Percentiles rank a stretch among this genome's conserved stretches.
Evolutionary conservation across 2,329 filamentous ascomycete species (phyloP).

Genomic region (Cercospora berteroae): DNA sequence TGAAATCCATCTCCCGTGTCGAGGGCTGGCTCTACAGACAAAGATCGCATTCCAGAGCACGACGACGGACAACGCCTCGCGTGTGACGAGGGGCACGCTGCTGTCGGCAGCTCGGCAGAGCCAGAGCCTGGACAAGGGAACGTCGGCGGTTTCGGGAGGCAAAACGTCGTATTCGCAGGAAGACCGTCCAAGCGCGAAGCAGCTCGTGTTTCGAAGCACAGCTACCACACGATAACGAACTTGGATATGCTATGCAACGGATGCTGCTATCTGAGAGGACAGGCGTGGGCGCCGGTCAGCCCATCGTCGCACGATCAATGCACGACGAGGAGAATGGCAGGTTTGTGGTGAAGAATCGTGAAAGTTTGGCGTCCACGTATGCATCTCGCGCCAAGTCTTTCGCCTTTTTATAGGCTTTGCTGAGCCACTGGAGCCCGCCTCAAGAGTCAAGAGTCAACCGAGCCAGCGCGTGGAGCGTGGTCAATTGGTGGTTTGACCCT

Average conservation of each 20-base stretch:
- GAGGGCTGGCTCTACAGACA: neutral
- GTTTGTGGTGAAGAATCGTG: neutral
- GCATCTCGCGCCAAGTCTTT: neutral
- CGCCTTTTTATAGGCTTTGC: slow-evolving; percentile 3
- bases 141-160: neutral
- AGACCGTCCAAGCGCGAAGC: neutral
- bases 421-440: neutral
- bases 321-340: slow-evolving; percentile 2
- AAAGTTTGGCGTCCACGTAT: neutral
- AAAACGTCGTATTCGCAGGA: neutral
- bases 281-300: no score
- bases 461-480: neutral
- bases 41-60: neutral
- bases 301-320: neutral
- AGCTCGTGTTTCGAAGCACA: neutral
- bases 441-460: neutral
- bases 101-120: neutral
- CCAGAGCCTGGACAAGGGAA: neutral
- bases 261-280: neutral
- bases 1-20: no score
- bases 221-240: neutral
- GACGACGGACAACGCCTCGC: neutral
- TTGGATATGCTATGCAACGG: neutral
- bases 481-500: neutral
- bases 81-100: neutral